phyloP scores from a whole-genome alignment of 495 filamentous ascomycete species.

The Aspergillus egyptiacus region DNA sequence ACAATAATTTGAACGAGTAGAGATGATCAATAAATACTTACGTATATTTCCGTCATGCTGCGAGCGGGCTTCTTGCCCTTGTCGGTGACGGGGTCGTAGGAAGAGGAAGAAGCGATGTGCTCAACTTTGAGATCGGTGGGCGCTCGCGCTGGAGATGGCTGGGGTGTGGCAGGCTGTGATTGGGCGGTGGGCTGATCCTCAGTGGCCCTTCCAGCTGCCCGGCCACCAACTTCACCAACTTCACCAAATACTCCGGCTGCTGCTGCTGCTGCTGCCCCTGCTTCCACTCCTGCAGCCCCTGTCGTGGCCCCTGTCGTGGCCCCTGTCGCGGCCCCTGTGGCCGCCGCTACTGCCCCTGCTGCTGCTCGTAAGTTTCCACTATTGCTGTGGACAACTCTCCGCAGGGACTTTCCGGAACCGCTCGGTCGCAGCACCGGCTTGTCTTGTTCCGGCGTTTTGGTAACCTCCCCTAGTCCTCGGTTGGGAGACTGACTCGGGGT shows the following conservation, averaged over 20 bases:
- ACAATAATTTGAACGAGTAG: not conserved
- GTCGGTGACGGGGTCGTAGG: conserved; percentile 71
- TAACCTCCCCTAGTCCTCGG: conserved; percentile 9
- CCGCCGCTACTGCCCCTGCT: conserved; percentile 3
- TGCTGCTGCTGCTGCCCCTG: not conserved
- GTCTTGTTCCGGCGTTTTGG: conserved; percentile 31
- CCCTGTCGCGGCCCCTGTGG: not conserved
- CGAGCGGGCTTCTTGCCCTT: conserved; percentile 77
- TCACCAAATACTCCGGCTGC: not conserved
- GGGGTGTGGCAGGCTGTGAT: conserved; percentile 11
- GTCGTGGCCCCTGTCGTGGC: too few relatives aligned
- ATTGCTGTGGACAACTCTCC: conserved; percentile 64
- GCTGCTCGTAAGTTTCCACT: conserved; percentile 72
- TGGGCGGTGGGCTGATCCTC: conserved; percentile 22
- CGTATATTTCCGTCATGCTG: conserved; percentile 90
- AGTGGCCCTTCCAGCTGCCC: conserved; percentile 49
- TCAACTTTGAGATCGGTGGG: conserved; percentile 34
- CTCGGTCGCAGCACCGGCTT: conserved; percentile 33
- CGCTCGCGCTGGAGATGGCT: conserved; percentile 16
- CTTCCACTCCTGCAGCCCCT: too few relatives aligned
- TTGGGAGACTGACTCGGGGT: not conserved
- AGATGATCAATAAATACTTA: conserved; percentile 49
- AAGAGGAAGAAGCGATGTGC: conserved; percentile 52
- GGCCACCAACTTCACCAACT: too few relatives aligned
- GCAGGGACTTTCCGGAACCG: conserved; percentile 51